Evolutionary conservation across 1,139 yeast genomes (phyloP).

Genomic region (Hyphopichia fennica): DNA sequence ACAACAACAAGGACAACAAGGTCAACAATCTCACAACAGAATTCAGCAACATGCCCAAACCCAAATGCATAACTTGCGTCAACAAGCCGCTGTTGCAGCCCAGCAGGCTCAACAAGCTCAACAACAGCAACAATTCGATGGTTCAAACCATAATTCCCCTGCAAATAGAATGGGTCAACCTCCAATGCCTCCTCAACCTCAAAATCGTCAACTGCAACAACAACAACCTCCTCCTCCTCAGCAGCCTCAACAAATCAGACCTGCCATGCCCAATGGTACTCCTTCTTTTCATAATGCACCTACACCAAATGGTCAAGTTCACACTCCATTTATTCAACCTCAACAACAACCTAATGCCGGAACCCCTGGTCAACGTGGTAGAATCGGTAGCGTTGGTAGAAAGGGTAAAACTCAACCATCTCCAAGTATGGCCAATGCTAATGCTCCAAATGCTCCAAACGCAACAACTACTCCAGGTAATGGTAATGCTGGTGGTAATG

Average conservation of each 20-base stretch:
- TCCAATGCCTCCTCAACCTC: constrained; percentile 12
- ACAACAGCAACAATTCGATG: constrained; percentile 12
- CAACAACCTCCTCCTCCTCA: not conserved
- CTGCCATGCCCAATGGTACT: constrained; percentile 1
- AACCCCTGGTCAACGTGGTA: not conserved
- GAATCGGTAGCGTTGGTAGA: constrained; percentile 13
- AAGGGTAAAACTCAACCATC: not conserved
- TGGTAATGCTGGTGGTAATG: not conserved
- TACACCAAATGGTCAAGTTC: not conserved
- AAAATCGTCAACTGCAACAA: constrained; percentile 11
- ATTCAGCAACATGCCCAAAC: constrained; percentile 52
- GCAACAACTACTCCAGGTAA: constrained; percentile 4
- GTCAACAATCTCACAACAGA: constrained; percentile 29
- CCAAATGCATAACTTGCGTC: constrained; percentile 53
- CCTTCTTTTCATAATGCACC: not conserved
- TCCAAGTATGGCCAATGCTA: not conserved
- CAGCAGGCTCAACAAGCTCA: constrained; percentile 27
- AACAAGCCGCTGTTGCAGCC: constrained; percentile 41
- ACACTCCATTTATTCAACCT: constrained; percentile 10
- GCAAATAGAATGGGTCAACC: constrained; percentile 13
- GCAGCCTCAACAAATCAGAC: constrained; percentile 12
- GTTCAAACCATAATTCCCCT: constrained; percentile 18
- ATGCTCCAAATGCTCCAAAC: not conserved
- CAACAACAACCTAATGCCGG: constrained; percentile 7
- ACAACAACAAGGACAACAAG: constrained; percentile 16